Conservation (phyloP, 768 basidiomycete genomes). For the Mycena galericulata region DNA sequence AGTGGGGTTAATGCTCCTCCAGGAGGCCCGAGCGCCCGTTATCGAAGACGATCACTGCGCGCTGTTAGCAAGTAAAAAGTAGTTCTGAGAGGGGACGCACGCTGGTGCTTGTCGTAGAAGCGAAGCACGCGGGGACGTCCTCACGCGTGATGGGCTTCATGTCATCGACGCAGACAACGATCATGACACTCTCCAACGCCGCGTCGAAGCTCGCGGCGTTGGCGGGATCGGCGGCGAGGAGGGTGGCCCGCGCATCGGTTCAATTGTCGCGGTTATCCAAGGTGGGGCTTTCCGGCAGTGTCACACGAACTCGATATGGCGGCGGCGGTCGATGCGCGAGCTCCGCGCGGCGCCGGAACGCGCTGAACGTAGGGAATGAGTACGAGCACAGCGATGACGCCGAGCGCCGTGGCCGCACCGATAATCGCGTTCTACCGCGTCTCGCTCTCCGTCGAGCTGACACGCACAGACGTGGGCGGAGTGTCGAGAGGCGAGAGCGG, state of each 20-base stretch:
- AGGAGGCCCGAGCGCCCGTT: conserved; percentile 96
- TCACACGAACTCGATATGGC: conserved; percentile 70
- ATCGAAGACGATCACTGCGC: conserved; percentile 90
- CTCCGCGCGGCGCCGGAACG: too few relatives aligned
- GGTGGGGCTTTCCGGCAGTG: conserved; percentile 62
- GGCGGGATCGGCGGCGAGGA: conserved; percentile 70
- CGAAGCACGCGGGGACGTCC: conserved; percentile 84
- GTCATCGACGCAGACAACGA: conserved; percentile 89
- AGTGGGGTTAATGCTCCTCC: conserved; percentile 85
- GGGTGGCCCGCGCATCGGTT: conserved; percentile 77
- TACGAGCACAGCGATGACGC: too few relatives aligned
- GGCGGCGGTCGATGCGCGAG: too few relatives aligned
- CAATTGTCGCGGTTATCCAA: conserved; percentile 91
- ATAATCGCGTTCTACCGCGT: too few relatives aligned
- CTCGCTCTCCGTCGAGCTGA: too few relatives aligned
- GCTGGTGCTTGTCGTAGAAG: conserved; percentile 97
- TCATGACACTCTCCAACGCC: conserved; percentile 90
- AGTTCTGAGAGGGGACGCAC: conserved; percentile 61
- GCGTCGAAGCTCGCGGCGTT: conserved; percentile 80
- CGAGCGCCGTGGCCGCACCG: too few relatives aligned
- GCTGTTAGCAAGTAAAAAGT: conserved; percentile 1
- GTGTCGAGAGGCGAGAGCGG: too few relatives aligned
- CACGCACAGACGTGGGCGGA: too few relatives aligned
- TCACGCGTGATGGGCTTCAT: conserved; percentile 84
- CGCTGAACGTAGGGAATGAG: too few relatives aligned